Evolutionary conservation across 768 basidiomycete species (phyloP).

Genomic region (Gyrodon lividus): DNA sequence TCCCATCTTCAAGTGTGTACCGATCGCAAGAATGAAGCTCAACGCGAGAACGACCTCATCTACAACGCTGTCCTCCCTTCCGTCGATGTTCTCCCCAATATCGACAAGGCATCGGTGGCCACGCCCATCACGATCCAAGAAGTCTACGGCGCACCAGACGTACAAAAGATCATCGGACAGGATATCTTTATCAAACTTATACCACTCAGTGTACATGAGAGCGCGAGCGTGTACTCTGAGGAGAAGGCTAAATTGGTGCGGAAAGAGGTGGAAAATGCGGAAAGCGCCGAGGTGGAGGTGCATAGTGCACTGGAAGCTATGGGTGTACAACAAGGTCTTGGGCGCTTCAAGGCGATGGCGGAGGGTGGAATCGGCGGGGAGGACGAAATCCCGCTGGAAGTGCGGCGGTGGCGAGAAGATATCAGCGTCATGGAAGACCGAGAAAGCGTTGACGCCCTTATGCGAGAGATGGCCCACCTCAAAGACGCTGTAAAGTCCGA

Average conservation of each 20-base stretch:
- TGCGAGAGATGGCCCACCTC: constrained; percentile 56
- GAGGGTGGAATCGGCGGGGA: constrained; percentile 61
- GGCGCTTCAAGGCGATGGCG: constrained; percentile 68
- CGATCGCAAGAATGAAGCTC: constrained; percentile 73
- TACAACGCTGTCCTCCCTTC: constrained; percentile 90
- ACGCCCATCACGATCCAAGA: constrained; percentile 91
- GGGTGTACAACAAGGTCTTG: constrained; percentile 70
- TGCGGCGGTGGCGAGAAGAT: constrained; percentile 73
- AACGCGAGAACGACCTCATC: constrained; percentile 93
- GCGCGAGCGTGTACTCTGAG: constrained; percentile 94
- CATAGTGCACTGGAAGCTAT: constrained; percentile 78
- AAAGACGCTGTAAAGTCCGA: constrained; percentile 58
- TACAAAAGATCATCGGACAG: constrained; percentile 90
- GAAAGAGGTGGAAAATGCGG: constrained; percentile 83
- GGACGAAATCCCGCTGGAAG: constrained; percentile 69
- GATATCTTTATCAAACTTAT: constrained; percentile 88
- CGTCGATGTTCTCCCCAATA: constrained; percentile 69
- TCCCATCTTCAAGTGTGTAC: constrained; percentile 73
- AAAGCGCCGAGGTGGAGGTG: constrained; percentile 78
- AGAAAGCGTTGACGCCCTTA: constrained; percentile 62
- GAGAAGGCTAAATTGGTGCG: constrained; percentile 96
- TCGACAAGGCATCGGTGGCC: constrained; percentile 84
- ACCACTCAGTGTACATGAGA: constrained; percentile 93
- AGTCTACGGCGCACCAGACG: constrained; percentile 85
- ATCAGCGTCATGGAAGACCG: constrained; percentile 66